Conservation (phyloP, 169 alveolate genomes). For the Plasmodium vinckei region DNA sequence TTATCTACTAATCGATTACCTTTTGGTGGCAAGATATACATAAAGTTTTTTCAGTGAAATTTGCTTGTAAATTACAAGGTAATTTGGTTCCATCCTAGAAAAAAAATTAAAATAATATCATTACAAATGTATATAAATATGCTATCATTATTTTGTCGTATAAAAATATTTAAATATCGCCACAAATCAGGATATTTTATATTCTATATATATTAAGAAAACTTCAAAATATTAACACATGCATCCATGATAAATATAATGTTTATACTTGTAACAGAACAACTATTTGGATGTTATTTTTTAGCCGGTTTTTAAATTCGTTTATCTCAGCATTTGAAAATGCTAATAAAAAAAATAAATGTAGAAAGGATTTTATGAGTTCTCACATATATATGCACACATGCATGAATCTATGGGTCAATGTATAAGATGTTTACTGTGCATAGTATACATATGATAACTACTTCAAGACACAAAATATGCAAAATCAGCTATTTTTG, state of each 20-base stretch:
- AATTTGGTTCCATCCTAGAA: conserved; percentile 72
- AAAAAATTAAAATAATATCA: conserved; percentile 19
- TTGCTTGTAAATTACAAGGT: conserved; percentile 69
- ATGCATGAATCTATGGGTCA: background rate
- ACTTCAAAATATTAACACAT: background rate
- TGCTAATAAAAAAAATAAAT: conserved; percentile 18
- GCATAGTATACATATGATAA: background rate
- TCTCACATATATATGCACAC: background rate
- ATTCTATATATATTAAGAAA: no score
- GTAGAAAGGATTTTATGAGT: background rate
- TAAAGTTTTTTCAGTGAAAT: conserved; percentile 70
- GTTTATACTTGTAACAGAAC: conserved; percentile 71
- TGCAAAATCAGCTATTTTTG: background rate
- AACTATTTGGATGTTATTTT: conserved; percentile 63
- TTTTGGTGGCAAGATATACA: conserved; percentile 76
- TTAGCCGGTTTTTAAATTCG: conserved; percentile 73
- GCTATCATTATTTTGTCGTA: no score
- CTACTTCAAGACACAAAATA: background rate
- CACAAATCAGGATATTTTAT: background rate
- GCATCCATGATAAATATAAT: background rate
- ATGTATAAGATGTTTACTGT: background rate
- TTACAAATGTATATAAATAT: conserved; percentile 9
- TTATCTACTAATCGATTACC: conserved; percentile 14
- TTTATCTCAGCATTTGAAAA: conserved; percentile 61
- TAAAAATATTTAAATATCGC: no score